These are phyloP conservation scores for Claviceps quebecensis DNA, from an alignment of 2,329 filamentous ascomycete genomes.

Conservation along the genomic window DNA sequence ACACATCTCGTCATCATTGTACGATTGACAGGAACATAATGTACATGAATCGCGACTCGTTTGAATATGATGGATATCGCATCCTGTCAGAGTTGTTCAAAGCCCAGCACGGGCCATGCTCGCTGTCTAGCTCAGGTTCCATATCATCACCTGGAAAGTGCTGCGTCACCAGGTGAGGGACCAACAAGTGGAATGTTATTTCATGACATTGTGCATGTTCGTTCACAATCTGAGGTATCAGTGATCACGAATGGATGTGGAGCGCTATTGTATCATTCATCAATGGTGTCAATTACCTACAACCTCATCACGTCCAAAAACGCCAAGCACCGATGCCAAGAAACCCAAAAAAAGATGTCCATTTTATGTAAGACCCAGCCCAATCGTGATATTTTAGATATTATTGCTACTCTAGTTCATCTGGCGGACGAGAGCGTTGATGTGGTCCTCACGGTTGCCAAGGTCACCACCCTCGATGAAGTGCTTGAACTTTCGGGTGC, in stretches of 20 bases:
- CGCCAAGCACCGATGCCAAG: constrained; percentile 25
- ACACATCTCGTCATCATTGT: not conserved
- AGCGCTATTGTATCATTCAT: constrained; percentile 28
- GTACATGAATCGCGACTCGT: too few species aligned
- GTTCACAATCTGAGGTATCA: not conserved
- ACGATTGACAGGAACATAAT: too few species aligned
- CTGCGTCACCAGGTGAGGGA: too few species aligned
- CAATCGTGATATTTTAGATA: constrained; percentile 10
- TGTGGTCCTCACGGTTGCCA: constrained; percentile 96
- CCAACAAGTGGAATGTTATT: too few species aligned
- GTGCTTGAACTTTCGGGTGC: constrained; percentile 95
- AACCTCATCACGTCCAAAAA: constrained; percentile 23
- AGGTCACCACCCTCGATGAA: constrained; percentile 97
- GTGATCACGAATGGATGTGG: constrained; percentile 10
- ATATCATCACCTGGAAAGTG: too few species aligned
- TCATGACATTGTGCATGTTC: rapidly evolving
- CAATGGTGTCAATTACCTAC: constrained; percentile 25
- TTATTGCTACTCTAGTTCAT: constrained; percentile 63
- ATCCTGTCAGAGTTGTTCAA: too few species aligned
- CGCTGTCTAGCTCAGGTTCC: too few species aligned
- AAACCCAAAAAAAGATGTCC: constrained; percentile 7
- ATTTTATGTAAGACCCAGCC: constrained; percentile 13
- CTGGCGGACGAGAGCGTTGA: constrained; percentile 90
- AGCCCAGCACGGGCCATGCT: too few species aligned
- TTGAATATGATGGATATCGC: too few species aligned